Base-by-base conservation (phyloP, 148 eudicot genomes). In the Dysphania ambrosioides region DNA sequence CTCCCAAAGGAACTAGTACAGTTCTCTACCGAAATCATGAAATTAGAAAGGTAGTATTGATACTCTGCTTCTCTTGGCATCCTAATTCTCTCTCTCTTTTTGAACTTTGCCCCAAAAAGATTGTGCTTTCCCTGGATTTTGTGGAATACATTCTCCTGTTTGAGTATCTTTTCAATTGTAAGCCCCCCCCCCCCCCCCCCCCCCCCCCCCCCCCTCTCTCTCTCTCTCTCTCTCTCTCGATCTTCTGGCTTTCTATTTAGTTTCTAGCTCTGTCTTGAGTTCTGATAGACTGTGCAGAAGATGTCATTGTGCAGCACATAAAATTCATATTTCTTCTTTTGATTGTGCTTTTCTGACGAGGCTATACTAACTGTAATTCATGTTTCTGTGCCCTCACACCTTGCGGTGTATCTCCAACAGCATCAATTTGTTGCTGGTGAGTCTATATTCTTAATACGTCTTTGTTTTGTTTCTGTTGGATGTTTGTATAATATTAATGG, bases 381-480 rank as follows among this genome's bases (percentile, higher is more conserved):
- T 84, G 70, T 81, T 72, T 78, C 73, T 70, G 62, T 79, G 65
- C 65, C 72, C 62, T 83, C 72, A 66, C 79, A 80, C 81, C 72
- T 55, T 66, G 67, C 32, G 76, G 67, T 70, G 67, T 72, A 15
- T 51, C 73, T 70, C 75, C 64, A 78, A 85, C 89, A 95, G 99
- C 86, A 89, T 86, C 99, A 95, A 89, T 95, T 95, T 86, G 94
- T 95, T 78, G 99, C 99, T 68, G 97, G 99, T 95, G 82, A 87
- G 97, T 85, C 72, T 55, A 47, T 26, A 31, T 68, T 29, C 30
- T 68, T 11, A 26, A 53, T n/a, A 9, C 60, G 31, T 32, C 27
- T n/a, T 1, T 71, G 47, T 61, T 31, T 5, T 41, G 26, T 18
- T 9, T 44, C 44, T 44, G n/a, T 69, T 73, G 57, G 62, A 64